These are phyloP conservation scores for Metschnikowia reukaufii DNA, from an alignment of 805 yeast species.

Conservation along the genomic window DNA sequence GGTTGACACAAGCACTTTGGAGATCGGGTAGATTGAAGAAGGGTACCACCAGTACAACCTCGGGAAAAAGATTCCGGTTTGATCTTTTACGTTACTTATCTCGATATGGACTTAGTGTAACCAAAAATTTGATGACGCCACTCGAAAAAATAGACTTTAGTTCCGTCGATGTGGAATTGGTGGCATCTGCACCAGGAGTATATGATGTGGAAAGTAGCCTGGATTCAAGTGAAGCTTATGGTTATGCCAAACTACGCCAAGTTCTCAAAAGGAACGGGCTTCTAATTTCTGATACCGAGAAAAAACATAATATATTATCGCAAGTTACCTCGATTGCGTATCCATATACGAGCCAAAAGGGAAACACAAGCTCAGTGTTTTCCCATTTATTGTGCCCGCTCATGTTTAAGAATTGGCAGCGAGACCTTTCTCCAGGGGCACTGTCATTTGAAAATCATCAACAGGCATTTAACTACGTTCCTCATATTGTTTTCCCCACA, in stretches of 20 bases:
- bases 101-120: conserved; percentile 36
- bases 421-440: conserved; percentile 30
- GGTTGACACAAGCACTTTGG: conserved; percentile 70
- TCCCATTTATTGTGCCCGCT: conserved; percentile 50
- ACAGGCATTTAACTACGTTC: conserved; percentile 25
- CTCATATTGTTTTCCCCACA: conserved; percentile 48
- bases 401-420: conserved; percentile 28
- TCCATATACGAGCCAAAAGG: conserved; percentile 33
- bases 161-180: conserved; percentile 49
- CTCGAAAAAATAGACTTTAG: conserved; percentile 45
- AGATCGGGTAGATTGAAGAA: conserved; percentile 45
- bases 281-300: conserved; percentile 19
- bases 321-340: conserved; percentile 52
- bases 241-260: conserved; percentile 49
- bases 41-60: conserved; percentile 11
- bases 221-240: conserved; percentile 35
- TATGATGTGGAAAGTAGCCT: conserved; percentile 17
- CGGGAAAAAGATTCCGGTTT: conserved; percentile 37
- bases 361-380: conserved; percentile 40
- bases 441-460: conserved; percentile 24
- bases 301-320: conserved; percentile 34
- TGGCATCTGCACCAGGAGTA: conserved; percentile 56
- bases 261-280: conserved; percentile 36
- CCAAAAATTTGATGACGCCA: conserved; percentile 27
- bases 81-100: conserved; percentile 47